Base-by-base conservation (phyloP, 495 filamentous ascomycete genomes). In the Poronia punctata region DNA sequence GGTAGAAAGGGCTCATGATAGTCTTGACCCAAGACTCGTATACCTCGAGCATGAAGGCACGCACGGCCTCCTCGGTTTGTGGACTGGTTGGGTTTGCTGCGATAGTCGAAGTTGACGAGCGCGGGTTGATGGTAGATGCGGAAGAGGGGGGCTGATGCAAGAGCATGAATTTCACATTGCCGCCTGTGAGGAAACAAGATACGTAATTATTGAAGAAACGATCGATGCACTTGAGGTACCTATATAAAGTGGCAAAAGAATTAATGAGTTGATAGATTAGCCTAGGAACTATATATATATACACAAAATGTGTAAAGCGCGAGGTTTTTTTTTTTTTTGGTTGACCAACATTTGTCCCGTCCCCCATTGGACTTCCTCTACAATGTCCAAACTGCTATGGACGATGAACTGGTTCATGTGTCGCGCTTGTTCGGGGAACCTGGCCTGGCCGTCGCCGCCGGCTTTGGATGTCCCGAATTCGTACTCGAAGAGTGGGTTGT, bases 361-460 rank as follows among this genome's bases (percentile, higher is more conserved):
- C 9, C 72, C 79, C 92, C 93, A 98, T 63, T 96, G 90, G 14
- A 88, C 75, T 54, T 98, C 92, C 62, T 97, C 92, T 16, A 95
- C 81, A 31, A 96, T 87, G 57, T 98, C 92, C 29, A 98, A 67
- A 50, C 82, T 83, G 38, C 82, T 84, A 67, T 98, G 90, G 32
- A 92, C 80, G 61, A 98, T 84, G 71, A 97, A 96, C 63, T 95
- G 92, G 70, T 94, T 96, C 79, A 95, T 85, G 59, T 90, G 82
- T 35, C 85, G 78, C 18, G 88, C 83, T 46, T 93, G 82, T 32
- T 88, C 82, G 21, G 71, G 76, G 74, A 95, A 96, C 47, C 86
- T 80, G 18, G 92, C 69, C 53, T 88, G 74, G 50, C 92, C 92
- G 72, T 96, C 90, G 50, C 88, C 89, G 66, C 89, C 88, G 42